Evolutionary conservation across 2,329 filamentous ascomycete genomes (phyloP).

Genomic region (Scytalidium lignicola): DNA sequence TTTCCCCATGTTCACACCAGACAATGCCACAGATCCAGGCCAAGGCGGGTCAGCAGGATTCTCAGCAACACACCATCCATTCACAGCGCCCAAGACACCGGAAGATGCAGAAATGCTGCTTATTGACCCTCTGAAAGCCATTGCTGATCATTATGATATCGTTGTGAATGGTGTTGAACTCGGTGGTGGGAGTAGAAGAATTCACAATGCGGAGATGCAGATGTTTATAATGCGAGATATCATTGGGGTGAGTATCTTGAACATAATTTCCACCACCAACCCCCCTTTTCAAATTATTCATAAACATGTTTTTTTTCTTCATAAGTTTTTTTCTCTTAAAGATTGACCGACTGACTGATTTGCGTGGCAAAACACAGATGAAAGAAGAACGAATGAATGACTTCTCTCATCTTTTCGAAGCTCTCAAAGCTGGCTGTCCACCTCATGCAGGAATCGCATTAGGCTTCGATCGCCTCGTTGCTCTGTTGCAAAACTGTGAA

Average conservation of each 20-base stretch:
- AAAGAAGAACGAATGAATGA: constrained; percentile 62
- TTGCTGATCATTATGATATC: constrained; percentile 90
- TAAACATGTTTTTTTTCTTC: not conserved
- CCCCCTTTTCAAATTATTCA: too few relatives aligned
- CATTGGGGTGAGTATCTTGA: constrained; percentile 60
- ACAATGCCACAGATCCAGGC: constrained; percentile 46
- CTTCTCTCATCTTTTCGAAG: constrained; percentile 80
- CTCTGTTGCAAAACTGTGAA: constrained; percentile 69
- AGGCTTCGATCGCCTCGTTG: constrained; percentile 82
- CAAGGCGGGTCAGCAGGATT: constrained; percentile 80
- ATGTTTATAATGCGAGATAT: constrained; percentile 80
- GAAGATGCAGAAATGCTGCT: constrained; percentile 71
- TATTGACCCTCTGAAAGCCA: constrained; percentile 64
- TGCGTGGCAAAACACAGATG: constrained; percentile 15
- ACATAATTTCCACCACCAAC: too few relatives aligned
- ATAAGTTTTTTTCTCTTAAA: too few relatives aligned
- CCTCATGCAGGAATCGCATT: constrained; percentile 92
- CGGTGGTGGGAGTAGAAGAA: constrained; percentile 87
- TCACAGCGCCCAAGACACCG: constrained; percentile 75
- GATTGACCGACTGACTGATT: constrained; percentile 5
- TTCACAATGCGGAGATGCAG: constrained; percentile 79
- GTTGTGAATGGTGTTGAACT: constrained; percentile 94
- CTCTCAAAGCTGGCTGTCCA: constrained; percentile 79
- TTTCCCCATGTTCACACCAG: constrained; percentile 87
- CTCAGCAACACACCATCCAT: constrained; percentile 88